Percentiles rank a stretch among this genome's conserved stretches.
phyloP scores from a whole-genome alignment of 495 filamentous ascomycete genomes.

The Lasiosphaeriaceae sp. region DNA sequence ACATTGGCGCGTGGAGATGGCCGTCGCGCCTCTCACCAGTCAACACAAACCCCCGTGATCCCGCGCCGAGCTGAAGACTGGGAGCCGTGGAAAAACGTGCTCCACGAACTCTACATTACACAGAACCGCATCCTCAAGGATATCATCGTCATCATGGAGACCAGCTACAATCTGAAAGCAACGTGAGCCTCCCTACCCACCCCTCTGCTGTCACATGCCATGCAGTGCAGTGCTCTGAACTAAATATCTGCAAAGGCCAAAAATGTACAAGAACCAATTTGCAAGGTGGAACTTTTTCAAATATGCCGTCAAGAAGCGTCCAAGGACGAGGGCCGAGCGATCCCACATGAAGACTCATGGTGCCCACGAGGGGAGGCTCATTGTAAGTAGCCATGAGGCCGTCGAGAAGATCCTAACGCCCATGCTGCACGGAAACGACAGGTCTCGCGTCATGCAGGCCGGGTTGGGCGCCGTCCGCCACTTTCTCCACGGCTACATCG shows the following conservation, averaged over 20 bases:
- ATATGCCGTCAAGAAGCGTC: conserved; percentile 25
- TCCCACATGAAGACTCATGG: background rate
- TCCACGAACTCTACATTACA: conserved; percentile 31
- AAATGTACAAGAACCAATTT: conserved; percentile 36
- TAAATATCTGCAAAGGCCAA: conserved; percentile 16
- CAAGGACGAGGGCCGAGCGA: conserved; percentile 8
- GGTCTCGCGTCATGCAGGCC: conserved; percentile 16
- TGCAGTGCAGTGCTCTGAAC: background rate
- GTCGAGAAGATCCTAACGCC: conserved; percentile 6
- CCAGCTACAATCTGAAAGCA: conserved; percentile 22
- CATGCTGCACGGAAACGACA: conserved; percentile 14
- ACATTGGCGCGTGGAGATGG: background rate
- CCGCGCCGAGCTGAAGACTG: conserved; percentile 26
- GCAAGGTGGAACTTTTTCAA: conserved; percentile 31
- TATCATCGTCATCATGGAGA: conserved; percentile 30
- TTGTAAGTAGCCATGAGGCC: conserved; percentile 2
- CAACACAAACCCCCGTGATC: conserved; percentile 7
- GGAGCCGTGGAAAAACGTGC: conserved; percentile 28
- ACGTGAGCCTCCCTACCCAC: conserved; percentile 19
- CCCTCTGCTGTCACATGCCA: background rate
- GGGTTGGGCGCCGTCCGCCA: conserved; percentile 24
- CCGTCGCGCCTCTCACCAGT: conserved; percentile 1
- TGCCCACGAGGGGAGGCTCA: conserved; percentile 9
- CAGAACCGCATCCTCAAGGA: conserved; percentile 29
- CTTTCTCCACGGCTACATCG: conserved; percentile 22